Percentiles rank a stretch among this genome's conserved stretches.
Evolutionary conservation across 345 rosid genomes (phyloP).

Genomic region (Rhizophora mangle): DNA sequence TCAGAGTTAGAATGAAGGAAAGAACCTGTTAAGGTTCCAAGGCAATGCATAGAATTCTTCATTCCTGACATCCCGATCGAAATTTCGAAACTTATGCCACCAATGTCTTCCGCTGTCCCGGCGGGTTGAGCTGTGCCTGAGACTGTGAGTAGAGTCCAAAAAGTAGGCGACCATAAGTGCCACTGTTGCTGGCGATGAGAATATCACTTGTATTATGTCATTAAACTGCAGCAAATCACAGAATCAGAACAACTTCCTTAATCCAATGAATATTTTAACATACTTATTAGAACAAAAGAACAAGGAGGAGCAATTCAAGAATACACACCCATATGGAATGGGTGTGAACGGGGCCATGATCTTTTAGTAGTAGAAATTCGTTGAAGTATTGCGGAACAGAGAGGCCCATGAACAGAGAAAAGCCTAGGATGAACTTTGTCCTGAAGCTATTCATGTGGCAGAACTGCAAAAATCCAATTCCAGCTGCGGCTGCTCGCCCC

Average conservation of each 20-base stretch:
- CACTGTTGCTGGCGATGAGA: constrained; percentile 83
- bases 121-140: constrained; percentile 43
- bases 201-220: constrained; percentile 74
- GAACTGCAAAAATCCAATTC: constrained; percentile 73
- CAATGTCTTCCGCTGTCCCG: constrained; percentile 89
- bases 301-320: neutral
- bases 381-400: constrained; percentile 82
- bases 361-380: constrained; percentile 48
- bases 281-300: neutral
- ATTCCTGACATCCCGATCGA: constrained; percentile 50
- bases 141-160: constrained; percentile 63
- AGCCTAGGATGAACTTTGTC: constrained; percentile 73
- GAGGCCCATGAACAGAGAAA: constrained; percentile 81
- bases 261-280: neutral
- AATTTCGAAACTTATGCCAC: constrained; percentile 71
- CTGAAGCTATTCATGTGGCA: constrained; percentile 89
- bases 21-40: constrained; percentile 67
- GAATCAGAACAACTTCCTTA: neutral
- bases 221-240: constrained; percentile 58
- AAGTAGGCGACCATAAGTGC: constrained; percentile 51
- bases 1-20: constrained; percentile 63
- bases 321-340: constrained; percentile 51
- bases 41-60: constrained; percentile 78
- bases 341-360: constrained; percentile 70
- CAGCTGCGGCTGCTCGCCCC: constrained; percentile 65